These are phyloP conservation scores for Boletus coccyginus DNA, from an alignment of 768 basidiomycete genomes.

Conservation along the genomic window DNA sequence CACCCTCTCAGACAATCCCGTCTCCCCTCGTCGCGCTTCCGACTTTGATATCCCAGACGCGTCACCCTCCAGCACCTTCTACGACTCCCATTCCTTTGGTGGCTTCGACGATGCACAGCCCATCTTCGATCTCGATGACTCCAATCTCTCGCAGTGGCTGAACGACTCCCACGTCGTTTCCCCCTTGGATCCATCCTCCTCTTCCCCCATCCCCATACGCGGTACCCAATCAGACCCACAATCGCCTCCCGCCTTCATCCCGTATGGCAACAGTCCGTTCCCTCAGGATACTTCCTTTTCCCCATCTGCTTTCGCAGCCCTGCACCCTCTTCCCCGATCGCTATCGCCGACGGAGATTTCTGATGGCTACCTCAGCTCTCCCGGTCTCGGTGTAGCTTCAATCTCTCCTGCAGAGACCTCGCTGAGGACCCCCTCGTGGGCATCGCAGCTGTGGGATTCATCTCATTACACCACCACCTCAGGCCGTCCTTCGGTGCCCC, in stretches of 20 bases:
- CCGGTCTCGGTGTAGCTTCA: slow-evolving; percentile 48
- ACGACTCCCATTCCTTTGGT: slow-evolving; percentile 31
- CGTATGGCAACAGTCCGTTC: slow-evolving; percentile 49
- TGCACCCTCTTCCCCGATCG: slow-evolving; percentile 62
- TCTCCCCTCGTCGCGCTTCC: slow-evolving; percentile 38
- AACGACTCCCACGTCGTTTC: slow-evolving; percentile 51
- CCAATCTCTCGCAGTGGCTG: slow-evolving; percentile 57
- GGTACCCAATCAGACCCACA: slow-evolving; percentile 40
- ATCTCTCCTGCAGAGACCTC: slow-evolving; percentile 63
- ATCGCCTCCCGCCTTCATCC: slow-evolving; percentile 45
- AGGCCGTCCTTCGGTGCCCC: slow-evolving; percentile 43
- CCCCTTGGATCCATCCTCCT: slow-evolving; percentile 34
- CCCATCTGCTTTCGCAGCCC: slow-evolving; percentile 57
- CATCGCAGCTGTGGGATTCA: slow-evolving; percentile 61
- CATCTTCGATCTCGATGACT: slow-evolving; percentile 40
- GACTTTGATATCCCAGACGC: slow-evolving; percentile 43
- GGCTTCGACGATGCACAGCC: slow-evolving; percentile 33
- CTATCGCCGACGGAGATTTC: slow-evolving; percentile 55
- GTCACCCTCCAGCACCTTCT: slow-evolving; percentile 36
- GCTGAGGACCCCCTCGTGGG: slow-evolving; percentile 61
- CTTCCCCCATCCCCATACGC: slow-evolving; percentile 66
- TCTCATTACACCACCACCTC: slow-evolving; percentile 42
- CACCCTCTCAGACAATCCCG: slow-evolving; percentile 36
- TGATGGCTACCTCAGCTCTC: slow-evolving; percentile 42
- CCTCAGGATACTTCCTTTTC: slow-evolving; percentile 54